phyloP scores from a whole-genome alignment of 441 rosid species.

The Theobroma grandiflorum region DNA sequence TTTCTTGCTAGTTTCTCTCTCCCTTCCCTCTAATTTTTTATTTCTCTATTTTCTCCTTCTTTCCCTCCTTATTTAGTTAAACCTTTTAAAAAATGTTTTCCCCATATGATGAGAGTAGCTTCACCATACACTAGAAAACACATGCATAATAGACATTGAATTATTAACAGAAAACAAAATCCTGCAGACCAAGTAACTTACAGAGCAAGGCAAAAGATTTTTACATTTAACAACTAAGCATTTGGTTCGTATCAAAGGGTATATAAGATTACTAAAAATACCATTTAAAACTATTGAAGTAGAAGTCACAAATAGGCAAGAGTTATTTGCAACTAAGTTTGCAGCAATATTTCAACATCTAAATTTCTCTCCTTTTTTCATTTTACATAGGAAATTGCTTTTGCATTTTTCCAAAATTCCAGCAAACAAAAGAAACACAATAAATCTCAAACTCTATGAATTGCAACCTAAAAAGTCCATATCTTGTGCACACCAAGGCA shows the following conservation, averaged over 20 bases:
- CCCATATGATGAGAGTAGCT: background rate
- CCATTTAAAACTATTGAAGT: background rate
- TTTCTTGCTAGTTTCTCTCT: background rate
- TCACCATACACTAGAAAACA: background rate
- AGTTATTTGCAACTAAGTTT: background rate
- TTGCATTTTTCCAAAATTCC: background rate
- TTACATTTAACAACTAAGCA: constrained; percentile 4
- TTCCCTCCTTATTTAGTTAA: constrained; percentile 6
- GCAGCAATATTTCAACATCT: background rate
- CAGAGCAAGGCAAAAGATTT: background rate
- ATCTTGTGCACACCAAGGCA: background rate
- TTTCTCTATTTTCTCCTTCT: background rate
- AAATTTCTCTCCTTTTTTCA: background rate
- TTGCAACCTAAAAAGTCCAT: background rate
- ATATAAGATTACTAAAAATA: background rate
- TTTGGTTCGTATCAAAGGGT: background rate
- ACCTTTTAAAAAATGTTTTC: background rate
- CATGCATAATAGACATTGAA: background rate
- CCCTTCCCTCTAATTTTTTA: background rate
- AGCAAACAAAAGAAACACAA: constrained; percentile 4
- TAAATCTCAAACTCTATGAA: background rate
- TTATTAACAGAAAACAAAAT: background rate
- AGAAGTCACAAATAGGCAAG: background rate
- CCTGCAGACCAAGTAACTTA: background rate
- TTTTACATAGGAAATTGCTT: background rate